phyloP scores from a whole-genome alignment of 768 basidiomycete species.

The Sistotremastrum niveocremeum region DNA sequence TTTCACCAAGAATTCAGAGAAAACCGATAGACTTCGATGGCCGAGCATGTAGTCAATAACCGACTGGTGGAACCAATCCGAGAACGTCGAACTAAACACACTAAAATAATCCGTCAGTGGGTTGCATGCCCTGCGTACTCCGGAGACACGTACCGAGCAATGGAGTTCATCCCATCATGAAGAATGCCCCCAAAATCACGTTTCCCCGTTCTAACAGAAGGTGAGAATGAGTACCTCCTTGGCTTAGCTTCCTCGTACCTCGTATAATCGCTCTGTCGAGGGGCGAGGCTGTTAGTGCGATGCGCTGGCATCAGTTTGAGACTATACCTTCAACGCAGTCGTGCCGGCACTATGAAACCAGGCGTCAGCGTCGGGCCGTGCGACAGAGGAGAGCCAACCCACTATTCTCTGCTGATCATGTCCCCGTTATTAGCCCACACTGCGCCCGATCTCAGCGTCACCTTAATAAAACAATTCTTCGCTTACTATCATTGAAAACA shows the following conservation, averaged over 20 bases:
- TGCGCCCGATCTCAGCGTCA: conserved; percentile 13
- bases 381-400: conserved; percentile 15
- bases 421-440: conserved; percentile 99
- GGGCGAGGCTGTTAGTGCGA: conserved; percentile 2
- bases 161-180: conserved; percentile 91
- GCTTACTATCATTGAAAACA: conserved; percentile 65
- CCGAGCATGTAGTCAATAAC: conserved; percentile 90
- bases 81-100: conserved; percentile 80
- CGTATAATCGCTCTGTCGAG: conserved; percentile 67
- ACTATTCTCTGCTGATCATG: conserved; percentile 83
- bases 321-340: conserved; percentile 78
- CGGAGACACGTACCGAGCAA: conserved; percentile 44
- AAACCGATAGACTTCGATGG: conserved; percentile 73
- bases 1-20: conserved; percentile 85
- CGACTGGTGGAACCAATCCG: conserved; percentile 95
- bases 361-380: not conserved
- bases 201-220: conserved; percentile 62
- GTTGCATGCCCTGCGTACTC: not conserved
- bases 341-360: conserved; percentile 66
- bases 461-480: not conserved
- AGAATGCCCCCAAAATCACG: conserved; percentile 84
- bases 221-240: no score
- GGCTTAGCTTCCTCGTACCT: conserved; percentile 29
- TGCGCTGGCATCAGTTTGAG: not conserved
- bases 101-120: conserved; percentile 20